phyloP scores from a whole-genome alignment of 2,329 filamentous ascomycete species.

The Trichoderma breve region DNA sequence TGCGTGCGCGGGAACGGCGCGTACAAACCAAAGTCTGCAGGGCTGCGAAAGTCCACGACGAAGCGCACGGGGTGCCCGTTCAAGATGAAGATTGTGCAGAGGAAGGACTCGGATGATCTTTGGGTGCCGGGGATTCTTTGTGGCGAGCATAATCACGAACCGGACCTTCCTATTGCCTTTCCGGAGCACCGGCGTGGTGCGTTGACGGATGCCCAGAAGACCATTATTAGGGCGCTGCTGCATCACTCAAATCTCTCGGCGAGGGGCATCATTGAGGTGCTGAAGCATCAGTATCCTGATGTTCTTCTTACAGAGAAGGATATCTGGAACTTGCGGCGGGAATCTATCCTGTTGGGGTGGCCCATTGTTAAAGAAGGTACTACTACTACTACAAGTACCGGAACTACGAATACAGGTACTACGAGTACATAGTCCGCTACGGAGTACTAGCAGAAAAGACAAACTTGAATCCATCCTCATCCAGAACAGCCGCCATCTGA shows the following conservation, averaged over 20 bases:
- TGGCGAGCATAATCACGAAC: background rate
- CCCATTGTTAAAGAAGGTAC: background rate
- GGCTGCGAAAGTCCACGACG: background rate
- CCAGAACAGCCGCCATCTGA: background rate
- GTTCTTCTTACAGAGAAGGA: background rate
- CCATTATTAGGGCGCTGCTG: background rate
- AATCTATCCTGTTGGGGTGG: background rate
- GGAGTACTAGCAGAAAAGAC: background rate
- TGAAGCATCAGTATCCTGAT: background rate
- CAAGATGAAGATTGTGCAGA: slow-evolving; percentile 16
- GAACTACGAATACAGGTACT: background rate
- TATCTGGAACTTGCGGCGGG: background rate
- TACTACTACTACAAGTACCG: background rate
- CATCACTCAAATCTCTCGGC: background rate
- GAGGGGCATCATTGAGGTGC: background rate
- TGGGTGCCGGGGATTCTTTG: slow-evolving; percentile 2
- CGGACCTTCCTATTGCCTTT: background rate
- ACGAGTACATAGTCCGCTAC: background rate
- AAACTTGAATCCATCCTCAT: background rate
- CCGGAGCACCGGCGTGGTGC: background rate
- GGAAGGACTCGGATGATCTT: background rate
- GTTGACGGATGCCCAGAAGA: background rate
- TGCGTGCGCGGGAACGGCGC: background rate
- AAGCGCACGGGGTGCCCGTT: slow-evolving; percentile 13
- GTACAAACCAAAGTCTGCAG: background rate